Conservation (phyloP, 2,329 filamentous ascomycete species). For the Sporothrix variecibatus region DNA sequence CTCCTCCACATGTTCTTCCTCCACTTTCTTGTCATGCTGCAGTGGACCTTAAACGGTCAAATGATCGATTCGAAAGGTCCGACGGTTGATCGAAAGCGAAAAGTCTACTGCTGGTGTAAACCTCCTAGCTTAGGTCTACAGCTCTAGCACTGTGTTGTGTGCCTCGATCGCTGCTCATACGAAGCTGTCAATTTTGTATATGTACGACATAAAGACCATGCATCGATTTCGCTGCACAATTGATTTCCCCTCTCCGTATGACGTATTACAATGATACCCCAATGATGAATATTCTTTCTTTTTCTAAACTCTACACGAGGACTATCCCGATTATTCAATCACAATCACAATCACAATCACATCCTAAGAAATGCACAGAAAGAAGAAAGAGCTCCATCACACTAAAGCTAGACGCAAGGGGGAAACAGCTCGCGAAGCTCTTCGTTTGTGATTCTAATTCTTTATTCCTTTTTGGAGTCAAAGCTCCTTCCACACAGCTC, state of each 20-base stretch:
- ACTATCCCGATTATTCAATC: not conserved
- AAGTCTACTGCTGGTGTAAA: not conserved
- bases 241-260: not conserved
- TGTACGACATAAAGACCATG: not conserved
- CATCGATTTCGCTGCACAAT: not conserved
- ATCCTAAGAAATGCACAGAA: not conserved
- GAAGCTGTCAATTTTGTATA: not conserved
- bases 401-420: slow-evolving; percentile 8
- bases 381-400: not conserved
- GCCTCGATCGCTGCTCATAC: not conserved
- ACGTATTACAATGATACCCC: not conserved
- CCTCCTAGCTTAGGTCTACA: not conserved
- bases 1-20: no score
- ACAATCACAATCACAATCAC: not conserved
- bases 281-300: not conserved
- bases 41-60: not conserved
- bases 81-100: not conserved
- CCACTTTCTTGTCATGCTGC: not conserved
- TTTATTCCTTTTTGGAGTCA: not conserved
- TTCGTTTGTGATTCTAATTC: not conserved
- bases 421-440: not conserved
- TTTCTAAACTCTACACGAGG: not conserved
- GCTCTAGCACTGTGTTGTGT: no score
- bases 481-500: slow-evolving; percentile 2
- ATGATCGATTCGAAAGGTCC: not conserved